A percentile compares a stretch with the other conserved stretches of the same genome.
Conservation (phyloP, 345 rosid species). For the Firmiana major region DNA sequence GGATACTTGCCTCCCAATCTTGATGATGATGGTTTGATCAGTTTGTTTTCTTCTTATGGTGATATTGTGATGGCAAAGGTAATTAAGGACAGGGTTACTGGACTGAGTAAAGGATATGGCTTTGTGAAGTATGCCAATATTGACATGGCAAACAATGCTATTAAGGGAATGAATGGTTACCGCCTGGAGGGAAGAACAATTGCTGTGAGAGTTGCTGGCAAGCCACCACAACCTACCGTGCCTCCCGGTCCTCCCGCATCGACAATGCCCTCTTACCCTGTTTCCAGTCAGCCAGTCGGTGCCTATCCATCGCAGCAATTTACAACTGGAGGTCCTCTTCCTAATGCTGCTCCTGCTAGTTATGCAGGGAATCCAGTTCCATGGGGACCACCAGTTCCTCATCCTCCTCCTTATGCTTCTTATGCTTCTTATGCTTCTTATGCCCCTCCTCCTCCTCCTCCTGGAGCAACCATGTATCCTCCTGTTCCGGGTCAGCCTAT, state of each 20-base stretch:
- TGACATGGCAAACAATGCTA: constrained; percentile 85
- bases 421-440: constrained; percentile 64
- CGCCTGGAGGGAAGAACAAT: constrained; percentile 87
- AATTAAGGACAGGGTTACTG: constrained; percentile 75
- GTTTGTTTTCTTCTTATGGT: constrained; percentile 79
- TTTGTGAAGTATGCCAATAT: constrained; percentile 86
- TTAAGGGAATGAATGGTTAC: constrained; percentile 79
- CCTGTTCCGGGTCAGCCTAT: constrained; percentile 84
- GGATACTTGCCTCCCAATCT: constrained; percentile 90
- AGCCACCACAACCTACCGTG: constrained; percentile 80
- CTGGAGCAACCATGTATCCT: constrained; percentile 63
- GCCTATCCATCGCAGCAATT: constrained; percentile 78
- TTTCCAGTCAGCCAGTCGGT: constrained; percentile 58
- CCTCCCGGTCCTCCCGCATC: constrained; percentile 75
- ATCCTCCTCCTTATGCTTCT: too few relatives aligned
- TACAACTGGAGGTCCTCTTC: constrained; percentile 67
- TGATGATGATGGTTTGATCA: constrained; percentile 89
- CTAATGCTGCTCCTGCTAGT: constrained; percentile 53
- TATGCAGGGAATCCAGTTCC: constrained; percentile 68
- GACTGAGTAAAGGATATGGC: constrained; percentile 88
- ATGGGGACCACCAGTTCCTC: constrained; percentile 85
- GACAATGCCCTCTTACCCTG: constrained; percentile 55
- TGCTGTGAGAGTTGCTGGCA: constrained; percentile 95
- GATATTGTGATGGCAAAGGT: constrained; percentile 98
- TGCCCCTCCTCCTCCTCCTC: constrained; percentile 59